Base-by-base conservation (phyloP, 345 rosid genomes). In the Tarenaya hassleriana region DNA sequence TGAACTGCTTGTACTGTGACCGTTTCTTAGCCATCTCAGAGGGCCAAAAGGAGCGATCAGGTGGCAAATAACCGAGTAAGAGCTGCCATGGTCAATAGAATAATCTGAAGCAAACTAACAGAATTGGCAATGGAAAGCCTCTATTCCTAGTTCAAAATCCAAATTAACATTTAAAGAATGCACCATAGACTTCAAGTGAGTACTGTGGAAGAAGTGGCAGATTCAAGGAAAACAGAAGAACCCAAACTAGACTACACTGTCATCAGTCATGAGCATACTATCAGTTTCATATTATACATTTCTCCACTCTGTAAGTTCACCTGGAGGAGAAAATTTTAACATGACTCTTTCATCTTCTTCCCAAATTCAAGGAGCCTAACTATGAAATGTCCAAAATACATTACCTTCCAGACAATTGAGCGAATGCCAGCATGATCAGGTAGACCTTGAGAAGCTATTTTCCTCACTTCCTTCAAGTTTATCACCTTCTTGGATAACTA, bases 391-490 rank as follows among this genome's bases (percentile, higher is more conserved):
- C 16, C 37, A 19, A 9, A 35, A 16, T 4, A 11, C 8, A 48
- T 12, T 41, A 90, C 98, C 96, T 91, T 91, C 98, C 98, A 91
- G 20, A 80, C 92, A 8, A 80, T 62, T 7, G 98, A 80, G 48
- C 96, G 94, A 61, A 82, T 72, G 24, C 95, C 98, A 29, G 76
- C 77, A 62, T 85, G 81, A 63, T 91, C 96, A 15, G 96, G 92
- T 67, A 84, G 34, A 46, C 98, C 96, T 61, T 84, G 96, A 4
- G 89, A 77, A 1, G 84, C 85, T 47, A 79, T 77, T 65, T 75
- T 87, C 75, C 95, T 80, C 61, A 91, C 51, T 60, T 87, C 96
- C 66, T 78, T 66, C 12, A 84, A 58, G 70, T 87, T 86, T 27
- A 91, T 67, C 60, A 81, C 81, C 75, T 87, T 87, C 86, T 75